Percentiles rank a stretch among this genome's conserved stretches.
phyloP scores from a whole-genome alignment of 495 filamentous ascomycete genomes.

The Halenospora varia region DNA sequence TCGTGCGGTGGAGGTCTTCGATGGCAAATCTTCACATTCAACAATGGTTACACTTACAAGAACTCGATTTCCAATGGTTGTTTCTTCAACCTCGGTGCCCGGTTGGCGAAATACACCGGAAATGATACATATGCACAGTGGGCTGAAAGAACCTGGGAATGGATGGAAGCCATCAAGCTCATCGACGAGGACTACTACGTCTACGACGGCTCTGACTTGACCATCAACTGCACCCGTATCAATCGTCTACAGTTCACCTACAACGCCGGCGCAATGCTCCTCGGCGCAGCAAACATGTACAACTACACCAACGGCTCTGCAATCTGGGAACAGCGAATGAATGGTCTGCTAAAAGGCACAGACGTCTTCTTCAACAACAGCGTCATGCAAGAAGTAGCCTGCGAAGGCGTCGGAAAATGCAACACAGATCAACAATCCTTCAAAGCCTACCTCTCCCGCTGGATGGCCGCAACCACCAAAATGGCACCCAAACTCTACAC shows the following conservation, averaged over 20 bases:
- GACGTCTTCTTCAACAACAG: slow-evolving; percentile 52
- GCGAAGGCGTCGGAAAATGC: slow-evolving; percentile 53
- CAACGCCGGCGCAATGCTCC: slow-evolving; percentile 63
- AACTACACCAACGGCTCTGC: slow-evolving; percentile 50
- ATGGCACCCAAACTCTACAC: slow-evolving; percentile 61
- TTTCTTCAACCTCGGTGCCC: slow-evolving; percentile 73
- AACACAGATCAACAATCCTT: slow-evolving; percentile 74
- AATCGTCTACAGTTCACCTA: slow-evolving; percentile 61
- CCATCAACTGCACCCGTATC: slow-evolving; percentile 45
- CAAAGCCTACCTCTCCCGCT: slow-evolving; percentile 73
- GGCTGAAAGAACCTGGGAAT: slow-evolving; percentile 67
- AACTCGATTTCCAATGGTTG: slow-evolving; percentile 74
- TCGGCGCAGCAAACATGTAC: slow-evolving; percentile 66
- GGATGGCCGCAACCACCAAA: slow-evolving; percentile 69
- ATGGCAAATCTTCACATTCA: slow-evolving; percentile 77
- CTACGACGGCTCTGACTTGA: slow-evolving; percentile 53
- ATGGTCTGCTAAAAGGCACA: slow-evolving; percentile 49
- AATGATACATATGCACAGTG: slow-evolving; percentile 67
- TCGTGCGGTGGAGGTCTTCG: slow-evolving; percentile 72
- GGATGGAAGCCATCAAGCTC: slow-evolving; percentile 50
- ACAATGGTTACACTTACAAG: slow-evolving; percentile 70
- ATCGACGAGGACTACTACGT: slow-evolving; percentile 45
- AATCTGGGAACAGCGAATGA: slow-evolving; percentile 49
- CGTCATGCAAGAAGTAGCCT: slow-evolving; percentile 63
- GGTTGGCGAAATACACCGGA: slow-evolving; percentile 66